Conservation (phyloP, 495 filamentous ascomycete genomes). For the Platismatia glauca region DNA sequence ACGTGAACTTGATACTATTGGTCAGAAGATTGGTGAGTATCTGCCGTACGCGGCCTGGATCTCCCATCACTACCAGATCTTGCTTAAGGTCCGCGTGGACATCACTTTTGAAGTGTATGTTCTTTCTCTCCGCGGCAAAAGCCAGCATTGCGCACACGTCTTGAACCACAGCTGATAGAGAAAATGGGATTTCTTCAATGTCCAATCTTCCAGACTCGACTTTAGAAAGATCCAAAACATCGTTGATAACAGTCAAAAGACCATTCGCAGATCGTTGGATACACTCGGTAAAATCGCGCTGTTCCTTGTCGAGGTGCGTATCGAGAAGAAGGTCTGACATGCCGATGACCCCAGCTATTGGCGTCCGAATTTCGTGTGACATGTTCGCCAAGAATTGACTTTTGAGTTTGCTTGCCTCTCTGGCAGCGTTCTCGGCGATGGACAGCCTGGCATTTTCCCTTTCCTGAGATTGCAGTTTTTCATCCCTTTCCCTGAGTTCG, state of each 20-base stretch:
- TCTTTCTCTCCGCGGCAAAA: constrained; percentile 50
- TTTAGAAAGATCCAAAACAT: constrained; percentile 83
- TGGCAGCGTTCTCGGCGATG: constrained; percentile 58
- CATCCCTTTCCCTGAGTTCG: constrained; percentile 50
- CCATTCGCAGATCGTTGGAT: constrained; percentile 73
- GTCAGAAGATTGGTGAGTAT: constrained; percentile 80
- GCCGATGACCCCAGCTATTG: constrained; percentile 67
- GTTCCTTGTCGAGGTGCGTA: constrained; percentile 56
- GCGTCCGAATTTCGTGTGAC: constrained; percentile 84
- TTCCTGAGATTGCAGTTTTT: constrained; percentile 46
- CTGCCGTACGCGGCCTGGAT: constrained; percentile 71
- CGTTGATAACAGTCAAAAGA: constrained; percentile 81
- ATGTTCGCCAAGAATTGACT: constrained; percentile 69
- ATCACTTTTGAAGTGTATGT: constrained; percentile 45
- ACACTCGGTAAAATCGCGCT: constrained; percentile 66
- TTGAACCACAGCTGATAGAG: constrained; percentile 59
- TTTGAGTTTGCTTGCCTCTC: constrained; percentile 61
- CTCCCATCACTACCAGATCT: constrained; percentile 47
- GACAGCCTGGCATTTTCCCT: constrained; percentile 53
- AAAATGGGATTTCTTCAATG: constrained; percentile 72
- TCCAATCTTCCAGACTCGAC: constrained; percentile 69
- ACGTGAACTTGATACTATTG: constrained; percentile 85
- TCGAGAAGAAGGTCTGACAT: constrained; percentile 63
- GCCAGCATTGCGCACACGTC: constrained; percentile 47
- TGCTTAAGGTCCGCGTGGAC: constrained; percentile 38